Conservation (phyloP, 1,139 yeast species). For the Magnusiomyces suaveolens region DNA sequence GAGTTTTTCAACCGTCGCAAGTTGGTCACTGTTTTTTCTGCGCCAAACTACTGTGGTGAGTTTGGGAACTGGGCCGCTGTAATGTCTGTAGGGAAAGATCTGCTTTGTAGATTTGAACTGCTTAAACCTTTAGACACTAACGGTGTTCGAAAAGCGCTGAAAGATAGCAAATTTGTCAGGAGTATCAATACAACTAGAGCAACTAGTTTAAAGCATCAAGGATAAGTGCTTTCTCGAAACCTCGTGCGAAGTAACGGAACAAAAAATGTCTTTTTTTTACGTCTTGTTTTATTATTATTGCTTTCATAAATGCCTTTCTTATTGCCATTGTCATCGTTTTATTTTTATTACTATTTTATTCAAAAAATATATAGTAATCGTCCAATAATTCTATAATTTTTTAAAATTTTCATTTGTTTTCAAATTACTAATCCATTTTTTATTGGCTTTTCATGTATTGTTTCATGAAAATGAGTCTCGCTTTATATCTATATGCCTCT, state of each 20-base stretch:
- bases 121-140: constrained; percentile 45
- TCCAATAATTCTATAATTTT: not conserved
- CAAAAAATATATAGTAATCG: not conserved
- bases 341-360: not conserved
- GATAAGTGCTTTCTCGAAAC: not conserved
- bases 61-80: constrained; percentile 88
- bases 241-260: not conserved
- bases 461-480: too few species aligned
- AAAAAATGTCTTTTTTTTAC: not conserved
- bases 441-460: too few species aligned
- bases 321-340: not conserved
- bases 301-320: not conserved
- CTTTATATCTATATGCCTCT: too few species aligned
- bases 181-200: constrained; percentile 10
- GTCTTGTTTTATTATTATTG: not conserved
- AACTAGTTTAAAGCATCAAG: not conserved
- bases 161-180: constrained; percentile 9
- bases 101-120: constrained; percentile 76
- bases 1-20: constrained; percentile 72
- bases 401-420: too few species aligned
- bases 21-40: constrained; percentile 74
- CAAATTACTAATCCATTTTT: too few species aligned
- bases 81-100: constrained; percentile 67
- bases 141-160: constrained; percentile 12
- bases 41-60: constrained; percentile 89